These are phyloP conservation scores for Volvariella volvacea DNA, from an alignment of 1,284 basidiomycete species.

Conservation along the genomic window DNA sequence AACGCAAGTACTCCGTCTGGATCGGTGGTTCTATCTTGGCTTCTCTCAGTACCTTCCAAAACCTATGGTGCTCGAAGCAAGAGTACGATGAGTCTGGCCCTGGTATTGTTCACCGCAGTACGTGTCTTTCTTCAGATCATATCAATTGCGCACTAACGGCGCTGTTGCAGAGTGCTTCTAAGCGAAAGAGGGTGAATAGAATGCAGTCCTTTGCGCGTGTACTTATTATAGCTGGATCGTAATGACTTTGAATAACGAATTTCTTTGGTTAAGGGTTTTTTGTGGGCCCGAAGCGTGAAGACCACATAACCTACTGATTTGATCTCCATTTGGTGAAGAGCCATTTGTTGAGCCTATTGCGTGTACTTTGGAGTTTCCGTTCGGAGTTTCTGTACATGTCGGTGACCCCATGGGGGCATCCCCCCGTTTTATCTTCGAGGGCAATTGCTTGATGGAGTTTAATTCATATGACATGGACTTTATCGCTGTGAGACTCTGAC, in stretches of 20 bases:
- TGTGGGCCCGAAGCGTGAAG: not conserved
- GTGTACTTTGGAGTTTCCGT: too few species aligned
- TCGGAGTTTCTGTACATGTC: too few species aligned
- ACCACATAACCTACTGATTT: not conserved
- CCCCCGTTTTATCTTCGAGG: too few species aligned
- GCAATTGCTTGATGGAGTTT: too few species aligned
- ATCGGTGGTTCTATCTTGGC: conserved; percentile 98
- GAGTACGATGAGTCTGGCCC: conserved; percentile 88
- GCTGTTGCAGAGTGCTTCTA: conserved; percentile 25
- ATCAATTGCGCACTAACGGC: conserved; percentile 4
- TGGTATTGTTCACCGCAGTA: conserved; percentile 79
- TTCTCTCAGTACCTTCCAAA: conserved; percentile 95
- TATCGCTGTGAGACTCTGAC: too few species aligned
- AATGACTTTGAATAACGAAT: not conserved
- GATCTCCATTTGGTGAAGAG: too few species aligned
- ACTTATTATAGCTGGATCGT: conserved; percentile 1
- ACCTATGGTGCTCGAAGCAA: conserved; percentile 89
- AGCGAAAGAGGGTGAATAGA: conserved; percentile 2
- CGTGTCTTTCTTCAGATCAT: conserved; percentile 18
- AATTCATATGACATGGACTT: too few species aligned
- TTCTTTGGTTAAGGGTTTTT: not conserved
- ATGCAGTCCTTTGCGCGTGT: not conserved
- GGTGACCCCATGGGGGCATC: too few species aligned
- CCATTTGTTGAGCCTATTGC: too few species aligned
- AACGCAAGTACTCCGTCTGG: conserved; percentile 96